phyloP scores from a whole-genome alignment of 352 stramenopile genomes.

The Phytopythium aichiense region DNA sequence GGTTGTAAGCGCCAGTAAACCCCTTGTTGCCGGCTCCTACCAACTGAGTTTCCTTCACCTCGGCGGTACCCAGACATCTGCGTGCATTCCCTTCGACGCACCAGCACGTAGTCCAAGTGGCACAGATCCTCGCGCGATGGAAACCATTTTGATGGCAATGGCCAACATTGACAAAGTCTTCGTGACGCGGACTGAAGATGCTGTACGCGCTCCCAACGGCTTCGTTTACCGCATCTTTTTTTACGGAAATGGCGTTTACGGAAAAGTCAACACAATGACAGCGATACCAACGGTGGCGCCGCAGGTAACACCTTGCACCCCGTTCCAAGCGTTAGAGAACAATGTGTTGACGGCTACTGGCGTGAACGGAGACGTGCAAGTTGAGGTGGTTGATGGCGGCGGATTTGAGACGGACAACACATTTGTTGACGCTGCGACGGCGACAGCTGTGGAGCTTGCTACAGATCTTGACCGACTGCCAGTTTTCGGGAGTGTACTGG shows the following conservation, averaged over 20 bases:
- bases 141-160: conserved; percentile 48
- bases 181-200: conserved; percentile 45
- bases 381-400: conserved; percentile 43
- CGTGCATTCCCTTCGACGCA: conserved; percentile 63
- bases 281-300: conserved; percentile 2
- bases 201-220: conserved; percentile 34
- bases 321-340: conserved; percentile 63
- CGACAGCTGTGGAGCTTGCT: conserved; percentile 41
- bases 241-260: conserved; percentile 63
- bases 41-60: conserved; percentile 41
- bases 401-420: conserved; percentile 45
- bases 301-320: conserved; percentile 16
- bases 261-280: conserved; percentile 20
- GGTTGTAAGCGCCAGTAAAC: conserved; percentile 45
- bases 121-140: conserved; percentile 37
- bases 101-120: conserved; percentile 21
- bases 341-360: conserved; percentile 43
- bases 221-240: conserved; percentile 78
- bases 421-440: conserved; percentile 38
- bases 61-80: conserved; percentile 23
- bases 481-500: conserved; percentile 57
- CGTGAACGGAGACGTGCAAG: conserved; percentile 25
- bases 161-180: conserved; percentile 75
- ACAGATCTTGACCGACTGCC: conserved; percentile 47
- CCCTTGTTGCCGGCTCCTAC: conserved; percentile 56